Evolutionary conservation across 2,329 filamentous ascomycete species (phyloP), one percentile per base, ranked within the genome.

Genomic region (Taxawa tesnikishii): DNA sequence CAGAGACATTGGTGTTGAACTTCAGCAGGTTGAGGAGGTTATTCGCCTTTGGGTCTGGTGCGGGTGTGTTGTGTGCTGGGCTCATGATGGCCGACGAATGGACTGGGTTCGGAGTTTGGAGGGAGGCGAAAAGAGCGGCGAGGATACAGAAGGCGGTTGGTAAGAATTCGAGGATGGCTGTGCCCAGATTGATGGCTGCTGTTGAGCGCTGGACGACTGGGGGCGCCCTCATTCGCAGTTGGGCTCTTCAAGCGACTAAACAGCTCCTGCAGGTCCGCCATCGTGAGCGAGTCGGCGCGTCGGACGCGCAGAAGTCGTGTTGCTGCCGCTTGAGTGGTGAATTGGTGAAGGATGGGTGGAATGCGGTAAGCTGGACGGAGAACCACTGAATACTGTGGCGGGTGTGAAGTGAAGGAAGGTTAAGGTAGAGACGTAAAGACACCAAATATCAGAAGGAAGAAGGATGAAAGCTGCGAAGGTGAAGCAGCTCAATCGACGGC

Each of bases 11-110:
- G 42, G 70, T 62, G 39, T 68, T 75, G 56, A 76, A 79, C 53
- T 75, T 75, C 40, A 82, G 62, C 38, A 81, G 54, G 46, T 70
- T 79, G 37, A 81, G 62, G 42, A 82, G 53, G 45, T 69, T 73
- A 40, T 49, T 51, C 24, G 51, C 44, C 10, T 41, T 41, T 4
- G 30, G 17, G 26, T 41, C 38, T 6, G 34, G 36, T 7, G 19
- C 33, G 17, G 38, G 38, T 4, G 38, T 38, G 3, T 26, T 10
- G 7, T 33, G 19, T 10, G 24, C 33, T 7, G 73, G 71, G 47
- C 71, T 75, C 50, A 75, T 62, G 44, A 75, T 59, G 39, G 68
- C 67, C 36, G 70, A 73, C 25, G 59, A 55, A 49, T 74, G 67
- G 36, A 67, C 66, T 34, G 71, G 69, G 29, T 70, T 67, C 15